Evolutionary conservation across 2,329 filamentous ascomycete genomes (phyloP).

Genomic region (Sporothrix pseudoabietina): DNA sequence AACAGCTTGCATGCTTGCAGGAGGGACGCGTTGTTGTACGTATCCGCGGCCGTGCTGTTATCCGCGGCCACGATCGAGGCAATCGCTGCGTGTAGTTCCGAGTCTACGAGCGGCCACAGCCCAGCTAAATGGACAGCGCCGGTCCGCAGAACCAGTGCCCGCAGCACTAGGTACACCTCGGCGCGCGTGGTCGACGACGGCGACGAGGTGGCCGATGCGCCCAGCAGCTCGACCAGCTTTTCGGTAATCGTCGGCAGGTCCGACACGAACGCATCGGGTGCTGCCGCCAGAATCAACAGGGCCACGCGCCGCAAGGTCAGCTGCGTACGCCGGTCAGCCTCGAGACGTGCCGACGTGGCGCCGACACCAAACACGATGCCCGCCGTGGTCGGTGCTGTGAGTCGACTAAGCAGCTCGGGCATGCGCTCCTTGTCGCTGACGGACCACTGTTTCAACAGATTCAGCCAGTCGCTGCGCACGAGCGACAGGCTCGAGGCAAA

Average conservation of each 20-base stretch:
- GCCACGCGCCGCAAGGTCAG: conserved; percentile 83
- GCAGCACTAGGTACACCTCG: conserved; percentile 85
- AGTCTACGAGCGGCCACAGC: conserved; percentile 87
- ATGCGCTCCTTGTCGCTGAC: conserved; percentile 86
- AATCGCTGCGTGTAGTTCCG: conserved; percentile 79
- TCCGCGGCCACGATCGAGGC: conserved; percentile 71
- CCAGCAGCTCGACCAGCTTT: conserved; percentile 82
- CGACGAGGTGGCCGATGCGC: conserved; percentile 82
- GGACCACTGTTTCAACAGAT: conserved; percentile 80
- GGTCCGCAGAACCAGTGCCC: conserved; percentile 77
- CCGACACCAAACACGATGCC: conserved; percentile 99
- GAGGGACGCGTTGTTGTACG: conserved; percentile 74
- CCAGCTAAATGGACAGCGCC: conserved; percentile 77
- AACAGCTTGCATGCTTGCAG: conserved; percentile 93
- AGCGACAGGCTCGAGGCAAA: conserved; percentile 70
- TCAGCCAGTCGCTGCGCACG: conserved; percentile 71
- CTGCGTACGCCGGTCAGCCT: conserved; percentile 91
- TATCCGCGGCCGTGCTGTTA: conserved; percentile 64
- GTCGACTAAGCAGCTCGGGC: conserved; percentile 74
- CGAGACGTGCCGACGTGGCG: conserved; percentile 87
- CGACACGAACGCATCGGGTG: conserved; percentile 75
- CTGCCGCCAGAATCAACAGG: conserved; percentile 74
- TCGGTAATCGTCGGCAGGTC: conserved; percentile 75
- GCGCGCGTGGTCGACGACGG: conserved; percentile 87
- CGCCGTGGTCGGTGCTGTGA: conserved; percentile 86